These are phyloP conservation scores for Candida manassasensis DNA, from an alignment of 805 yeast species.

Conservation along the genomic window DNA sequence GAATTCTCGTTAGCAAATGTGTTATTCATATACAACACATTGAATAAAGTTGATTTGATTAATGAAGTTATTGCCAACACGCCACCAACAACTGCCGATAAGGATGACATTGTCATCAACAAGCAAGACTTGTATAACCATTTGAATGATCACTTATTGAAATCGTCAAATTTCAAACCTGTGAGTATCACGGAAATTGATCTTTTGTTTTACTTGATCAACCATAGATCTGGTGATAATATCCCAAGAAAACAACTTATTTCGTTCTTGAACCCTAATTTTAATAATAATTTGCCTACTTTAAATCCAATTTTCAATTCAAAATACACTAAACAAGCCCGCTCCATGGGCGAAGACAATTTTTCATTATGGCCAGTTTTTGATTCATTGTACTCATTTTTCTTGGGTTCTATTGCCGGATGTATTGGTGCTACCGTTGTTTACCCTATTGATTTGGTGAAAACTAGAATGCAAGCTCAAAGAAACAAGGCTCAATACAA, in stretches of 20 bases:
- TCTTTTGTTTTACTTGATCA: constrained; percentile 37
- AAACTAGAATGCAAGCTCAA: constrained; percentile 97
- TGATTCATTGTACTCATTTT: constrained; percentile 81
- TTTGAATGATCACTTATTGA: constrained; percentile 40
- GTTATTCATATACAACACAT: constrained; percentile 35
- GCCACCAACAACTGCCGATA: constrained; percentile 40
- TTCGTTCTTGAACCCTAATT: constrained; percentile 55
- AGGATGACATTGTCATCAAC: constrained; percentile 37
- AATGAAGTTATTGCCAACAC: constrained; percentile 44
- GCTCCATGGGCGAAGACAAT: constrained; percentile 28
- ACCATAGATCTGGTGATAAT: constrained; percentile 29
- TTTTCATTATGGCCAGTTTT: constrained; percentile 44
- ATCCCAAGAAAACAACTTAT: constrained; percentile 40
- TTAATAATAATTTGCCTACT: constrained; percentile 31
- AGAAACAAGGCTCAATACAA: constrained; percentile 64
- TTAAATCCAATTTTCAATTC: constrained; percentile 37
- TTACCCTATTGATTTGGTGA: constrained; percentile 92
- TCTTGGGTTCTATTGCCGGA: constrained; percentile 92
- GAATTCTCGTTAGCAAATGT: constrained; percentile 35
- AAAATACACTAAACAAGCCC: constrained; percentile 34
- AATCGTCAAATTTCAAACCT: constrained; percentile 40
- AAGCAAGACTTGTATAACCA: constrained; percentile 37
- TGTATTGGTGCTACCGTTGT: constrained; percentile 98
- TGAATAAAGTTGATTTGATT: constrained; percentile 39
- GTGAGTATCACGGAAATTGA: constrained; percentile 36